Evolutionary conservation across 2,329 filamentous ascomycete species (phyloP).

Genomic region (Fusarium compactum): DNA sequence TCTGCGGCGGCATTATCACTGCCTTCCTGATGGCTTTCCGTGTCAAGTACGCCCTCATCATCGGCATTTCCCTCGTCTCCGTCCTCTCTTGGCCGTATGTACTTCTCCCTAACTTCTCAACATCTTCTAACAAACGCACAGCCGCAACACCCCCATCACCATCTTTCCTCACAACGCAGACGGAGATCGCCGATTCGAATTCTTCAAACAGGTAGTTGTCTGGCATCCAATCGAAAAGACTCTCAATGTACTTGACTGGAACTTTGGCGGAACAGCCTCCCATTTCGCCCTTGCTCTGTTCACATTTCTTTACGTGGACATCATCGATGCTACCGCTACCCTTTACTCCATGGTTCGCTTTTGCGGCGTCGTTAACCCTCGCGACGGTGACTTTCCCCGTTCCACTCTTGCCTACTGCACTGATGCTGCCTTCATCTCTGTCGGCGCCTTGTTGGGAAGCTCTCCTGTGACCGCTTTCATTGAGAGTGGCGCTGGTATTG

Average conservation of each 20-base stretch:
- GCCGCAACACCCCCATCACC: slow-evolving; percentile 75
- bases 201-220: slow-evolving; percentile 78
- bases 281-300: slow-evolving; percentile 79
- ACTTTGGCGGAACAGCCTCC: slow-evolving; percentile 64
- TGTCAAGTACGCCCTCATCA: slow-evolving; percentile 79
- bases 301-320: slow-evolving; percentile 84
- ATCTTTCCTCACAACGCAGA: slow-evolving; percentile 76
- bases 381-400: slow-evolving; percentile 85
- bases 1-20: slow-evolving; percentile 82
- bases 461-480: slow-evolving; percentile 81
- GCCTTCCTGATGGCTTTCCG: slow-evolving; percentile 84
- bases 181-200: slow-evolving; percentile 75
- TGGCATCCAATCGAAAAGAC: slow-evolving; percentile 77
- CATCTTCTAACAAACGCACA: slow-evolving; percentile 44
- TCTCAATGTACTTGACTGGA: slow-evolving; percentile 75
- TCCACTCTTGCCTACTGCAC: slow-evolving; percentile 83
- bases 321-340: slow-evolving; percentile 82
- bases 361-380: slow-evolving; percentile 71
- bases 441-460: slow-evolving; percentile 76
- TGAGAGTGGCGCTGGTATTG: slow-evolving; percentile 80
- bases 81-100: slow-evolving; percentile 78
- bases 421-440: slow-evolving; percentile 77
- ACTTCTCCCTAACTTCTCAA: not conserved
- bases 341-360: slow-evolving; percentile 87
- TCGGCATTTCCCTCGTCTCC: slow-evolving; percentile 78